These are phyloP conservation scores for Cercospora sesami DNA, from an alignment of 2,329 filamentous ascomycete genomes.

Conservation along the genomic window DNA sequence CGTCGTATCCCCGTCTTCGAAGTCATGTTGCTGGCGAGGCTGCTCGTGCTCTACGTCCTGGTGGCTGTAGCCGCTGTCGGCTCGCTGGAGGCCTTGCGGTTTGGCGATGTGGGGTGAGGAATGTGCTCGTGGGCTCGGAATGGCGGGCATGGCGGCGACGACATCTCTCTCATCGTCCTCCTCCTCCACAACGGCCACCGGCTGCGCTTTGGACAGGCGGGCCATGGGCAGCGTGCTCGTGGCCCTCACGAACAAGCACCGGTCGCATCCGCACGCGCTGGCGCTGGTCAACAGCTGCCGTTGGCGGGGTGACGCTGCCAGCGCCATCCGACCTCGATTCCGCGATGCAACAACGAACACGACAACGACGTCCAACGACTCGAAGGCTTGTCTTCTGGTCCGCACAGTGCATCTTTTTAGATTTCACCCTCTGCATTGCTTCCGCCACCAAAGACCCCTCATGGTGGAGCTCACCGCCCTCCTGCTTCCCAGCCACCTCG, in stretches of 20 bases:
- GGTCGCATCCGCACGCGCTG: constrained; percentile 7
- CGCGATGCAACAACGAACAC: not conserved
- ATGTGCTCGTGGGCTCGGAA: constrained; percentile 14
- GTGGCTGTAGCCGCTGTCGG: constrained; percentile 6
- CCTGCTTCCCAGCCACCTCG: not conserved
- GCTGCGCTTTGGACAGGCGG: constrained; percentile 45
- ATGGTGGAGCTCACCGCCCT: not conserved
- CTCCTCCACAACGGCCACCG: constrained; percentile 26
- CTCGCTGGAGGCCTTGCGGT: not conserved
- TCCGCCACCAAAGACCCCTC: not conserved
- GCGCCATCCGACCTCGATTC: not conserved
- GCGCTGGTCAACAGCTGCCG: not conserved
- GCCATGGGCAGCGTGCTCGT: constrained; percentile 46
- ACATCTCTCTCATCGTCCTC: not conserved
- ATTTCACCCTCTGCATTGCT: not conserved
- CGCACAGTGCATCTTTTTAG: not conserved
- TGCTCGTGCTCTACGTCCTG: constrained; percentile 4
- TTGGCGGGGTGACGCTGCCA: constrained; percentile 2
- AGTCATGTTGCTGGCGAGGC: constrained; percentile 3
- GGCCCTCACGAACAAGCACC: constrained; percentile 8
- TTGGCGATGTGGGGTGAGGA: not conserved
- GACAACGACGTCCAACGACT: not conserved
- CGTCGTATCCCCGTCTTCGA: not conserved
- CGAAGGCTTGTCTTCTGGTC: not conserved
- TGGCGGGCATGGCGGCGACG: not conserved